A percentile compares a stretch with the other conserved stretches of the same genome.
Conservation (phyloP, 805 yeast species). For the Dipodascus geniculatus region DNA sequence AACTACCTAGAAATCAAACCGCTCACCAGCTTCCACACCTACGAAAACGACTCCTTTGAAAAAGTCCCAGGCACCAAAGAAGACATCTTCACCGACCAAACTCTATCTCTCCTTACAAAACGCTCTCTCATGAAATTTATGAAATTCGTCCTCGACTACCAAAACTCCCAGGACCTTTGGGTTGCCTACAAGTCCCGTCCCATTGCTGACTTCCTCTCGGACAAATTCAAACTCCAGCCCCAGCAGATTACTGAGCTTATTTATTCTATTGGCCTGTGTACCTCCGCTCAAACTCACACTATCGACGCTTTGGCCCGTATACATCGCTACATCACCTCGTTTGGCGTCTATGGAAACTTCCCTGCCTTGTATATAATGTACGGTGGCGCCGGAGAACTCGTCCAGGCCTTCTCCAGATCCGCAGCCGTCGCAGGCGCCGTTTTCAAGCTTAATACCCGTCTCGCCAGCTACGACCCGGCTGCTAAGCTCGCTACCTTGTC, state of each 20-base stretch:
- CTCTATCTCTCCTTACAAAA: slow-evolving; percentile 61
- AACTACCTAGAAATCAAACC: slow-evolving; percentile 89
- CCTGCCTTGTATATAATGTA: slow-evolving; percentile 86
- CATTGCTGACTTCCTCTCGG: slow-evolving; percentile 45
- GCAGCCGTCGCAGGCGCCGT: slow-evolving; percentile 98
- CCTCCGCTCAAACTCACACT: slow-evolving; percentile 47
- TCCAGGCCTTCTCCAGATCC: slow-evolving; percentile 94
- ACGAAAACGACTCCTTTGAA: slow-evolving; percentile 81
- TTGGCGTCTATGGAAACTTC: slow-evolving; percentile 88
- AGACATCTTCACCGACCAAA: slow-evolving; percentile 85
- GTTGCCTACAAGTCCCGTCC: slow-evolving; percentile 43
- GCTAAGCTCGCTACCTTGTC: slow-evolving; percentile 45
- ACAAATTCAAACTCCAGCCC: slow-evolving; percentile 55
- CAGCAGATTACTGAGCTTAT: slow-evolving; percentile 77
- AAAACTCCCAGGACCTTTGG: slow-evolving; percentile 45
- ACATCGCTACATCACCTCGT: slow-evolving; percentile 69
- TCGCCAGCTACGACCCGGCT: slow-evolving; percentile 53
- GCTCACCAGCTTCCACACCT: slow-evolving; percentile 82
- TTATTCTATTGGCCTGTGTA: slow-evolving; percentile 74
- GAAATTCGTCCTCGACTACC: slow-evolving; percentile 73
- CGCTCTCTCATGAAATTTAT: slow-evolving; percentile 83
- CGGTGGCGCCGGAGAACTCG: slow-evolving; percentile 92
- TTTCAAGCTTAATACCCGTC: slow-evolving; percentile 64
- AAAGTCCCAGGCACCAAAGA: slow-evolving; percentile 79
- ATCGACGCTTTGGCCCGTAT: slow-evolving; percentile 71